Base-by-base conservation (phyloP, 2,329 filamentous ascomycete species). In the Zymoseptoria passerinii region DNA sequence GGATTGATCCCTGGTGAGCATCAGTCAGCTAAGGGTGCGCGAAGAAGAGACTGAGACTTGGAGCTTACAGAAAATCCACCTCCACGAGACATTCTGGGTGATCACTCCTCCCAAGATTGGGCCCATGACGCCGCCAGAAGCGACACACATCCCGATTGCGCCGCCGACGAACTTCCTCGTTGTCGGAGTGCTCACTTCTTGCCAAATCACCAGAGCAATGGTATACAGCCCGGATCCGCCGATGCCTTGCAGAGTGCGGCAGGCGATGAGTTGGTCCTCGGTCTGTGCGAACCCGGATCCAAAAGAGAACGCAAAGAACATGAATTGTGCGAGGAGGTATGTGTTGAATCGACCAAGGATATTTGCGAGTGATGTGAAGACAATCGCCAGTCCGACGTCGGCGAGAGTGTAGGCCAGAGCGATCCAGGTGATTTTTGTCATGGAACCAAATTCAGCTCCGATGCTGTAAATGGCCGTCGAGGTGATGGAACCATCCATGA, bases 141-240 rank as follows among this genome's bases (percentile, higher is more conserved):
- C 61, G 16, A 63, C 28, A 18, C 54, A 52, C 77, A 80, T 67
- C 0, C 81, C 81, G 3, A 83, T 74, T 1, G 81, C 58, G 19
- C 73, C 75, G 1, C 74, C 77, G 9, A 83, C 77, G 51, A 76
- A 70, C 53, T 76, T 73, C 35, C 73, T 71, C 28, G 77, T 61
- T 1, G 72, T 68, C 0, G 61, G 55, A 0, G 81, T 35, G 48
- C 52, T 50, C 48, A 55, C 49, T 35, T 58, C 52, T 19, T 48
- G 52, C 28, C 52, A 58, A 16, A 50, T 54, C 6, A 58, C 28
- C 4, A 55, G 28, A 4, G 52, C 50, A 16, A 59, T 29, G 6
- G 53, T 49, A 35, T 85, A 86, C 23, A 86, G 72, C 0, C 83
- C 83, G 8, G 83, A 83, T 1, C 81, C 83, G 0, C 83, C 83